Percentiles rank a stretch among this genome's conserved stretches.
Conservation (phyloP, 164 flowering plant genomes). For the Kalanchoe fedtschenkoi region DNA sequence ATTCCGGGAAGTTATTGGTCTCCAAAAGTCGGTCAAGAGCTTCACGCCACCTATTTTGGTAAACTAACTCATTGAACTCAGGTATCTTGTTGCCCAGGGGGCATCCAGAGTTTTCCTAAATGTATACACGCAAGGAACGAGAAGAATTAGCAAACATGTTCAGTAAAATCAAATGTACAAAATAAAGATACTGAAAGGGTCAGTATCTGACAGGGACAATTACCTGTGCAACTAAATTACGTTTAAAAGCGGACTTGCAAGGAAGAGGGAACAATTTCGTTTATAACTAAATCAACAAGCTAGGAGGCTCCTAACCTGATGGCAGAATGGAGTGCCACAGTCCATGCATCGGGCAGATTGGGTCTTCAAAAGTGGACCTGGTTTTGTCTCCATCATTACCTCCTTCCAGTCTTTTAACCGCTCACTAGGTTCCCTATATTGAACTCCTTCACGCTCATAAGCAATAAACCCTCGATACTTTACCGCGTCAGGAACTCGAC, state of each 20-base stretch:
- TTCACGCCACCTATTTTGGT: slow-evolving; percentile 98
- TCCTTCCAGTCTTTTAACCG: slow-evolving; percentile 88
- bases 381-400: slow-evolving; percentile 72
- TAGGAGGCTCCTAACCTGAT: slow-evolving; percentile 50
- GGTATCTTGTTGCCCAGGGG: slow-evolving; percentile 99
- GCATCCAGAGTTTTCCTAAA: slow-evolving; percentile 90
- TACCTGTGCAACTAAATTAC: no score
- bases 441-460: slow-evolving; percentile 81
- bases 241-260: no score
- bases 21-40: slow-evolving; percentile 88
- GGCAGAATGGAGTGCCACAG: slow-evolving; percentile 99
- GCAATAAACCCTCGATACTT: slow-evolving; percentile 86
- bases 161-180: background rate
- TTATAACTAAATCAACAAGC: background rate
- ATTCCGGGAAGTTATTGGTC: slow-evolving; percentile 99
- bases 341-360: slow-evolving; percentile 99
- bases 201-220: background rate
- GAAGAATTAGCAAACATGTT: background rate
- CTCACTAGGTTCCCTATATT: slow-evolving; percentile 74
- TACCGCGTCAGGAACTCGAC: slow-evolving; percentile 55
- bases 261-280: no score
- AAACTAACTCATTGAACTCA: slow-evolving; percentile 92
- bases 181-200: no score
- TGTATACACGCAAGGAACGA: background rate
- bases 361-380: slow-evolving; percentile 68